Percentiles rank a stretch among this genome's conserved stretches.
Evolutionary conservation across 2,329 filamentous ascomycete species (phyloP).

Genomic region (Xylariaceae sp.): DNA sequence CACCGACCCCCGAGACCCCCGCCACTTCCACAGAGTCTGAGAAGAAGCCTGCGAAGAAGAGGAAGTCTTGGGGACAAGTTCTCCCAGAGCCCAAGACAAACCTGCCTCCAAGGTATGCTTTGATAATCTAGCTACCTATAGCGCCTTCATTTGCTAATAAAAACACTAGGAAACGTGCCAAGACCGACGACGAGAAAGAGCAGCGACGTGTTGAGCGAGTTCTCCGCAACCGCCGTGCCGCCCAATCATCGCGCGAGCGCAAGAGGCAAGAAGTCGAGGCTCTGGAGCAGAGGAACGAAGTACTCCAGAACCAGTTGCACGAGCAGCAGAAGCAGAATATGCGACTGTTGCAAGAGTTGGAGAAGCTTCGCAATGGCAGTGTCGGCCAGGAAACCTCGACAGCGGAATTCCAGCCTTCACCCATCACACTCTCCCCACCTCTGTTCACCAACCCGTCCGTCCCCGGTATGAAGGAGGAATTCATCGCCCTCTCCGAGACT

Average conservation of each 20-base stretch:
- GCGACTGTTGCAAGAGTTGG: slow-evolving; percentile 47
- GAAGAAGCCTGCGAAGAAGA: slow-evolving; percentile 82
- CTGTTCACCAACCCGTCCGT: slow-evolving; percentile 46
- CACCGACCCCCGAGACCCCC: slow-evolving; percentile 18
- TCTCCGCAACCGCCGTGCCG: slow-evolving; percentile 90
- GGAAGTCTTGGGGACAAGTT: slow-evolving; percentile 98
- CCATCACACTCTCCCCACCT: slow-evolving; percentile 55
- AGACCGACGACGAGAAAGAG: slow-evolving; percentile 98
- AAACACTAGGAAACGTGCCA: slow-evolving; percentile 76
- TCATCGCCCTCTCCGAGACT: slow-evolving; percentile 44
- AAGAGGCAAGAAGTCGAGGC: slow-evolving; percentile 86
- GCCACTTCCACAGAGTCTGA: slow-evolving; percentile 24
- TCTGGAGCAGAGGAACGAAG: slow-evolving; percentile 70
- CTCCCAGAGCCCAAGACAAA: slow-evolving; percentile 96
- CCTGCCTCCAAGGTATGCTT: slow-evolving; percentile 76
- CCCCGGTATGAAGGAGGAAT: slow-evolving; percentile 39
- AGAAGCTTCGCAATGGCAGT: slow-evolving; percentile 43
- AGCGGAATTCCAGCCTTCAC: slow-evolving; percentile 42
- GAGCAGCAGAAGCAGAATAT: slow-evolving; percentile 55
- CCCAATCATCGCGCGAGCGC: slow-evolving; percentile 92
- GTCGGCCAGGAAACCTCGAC: slow-evolving; percentile 39
- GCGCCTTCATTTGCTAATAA: background rate
- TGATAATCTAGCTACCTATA: slow-evolving; percentile 23
- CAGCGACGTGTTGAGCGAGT: slow-evolving; percentile 96
- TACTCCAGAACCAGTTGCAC: slow-evolving; percentile 61